Evolutionary conservation across 1,284 basidiomycete species (phyloP).

Genomic region (Malassezia restricta): DNA sequence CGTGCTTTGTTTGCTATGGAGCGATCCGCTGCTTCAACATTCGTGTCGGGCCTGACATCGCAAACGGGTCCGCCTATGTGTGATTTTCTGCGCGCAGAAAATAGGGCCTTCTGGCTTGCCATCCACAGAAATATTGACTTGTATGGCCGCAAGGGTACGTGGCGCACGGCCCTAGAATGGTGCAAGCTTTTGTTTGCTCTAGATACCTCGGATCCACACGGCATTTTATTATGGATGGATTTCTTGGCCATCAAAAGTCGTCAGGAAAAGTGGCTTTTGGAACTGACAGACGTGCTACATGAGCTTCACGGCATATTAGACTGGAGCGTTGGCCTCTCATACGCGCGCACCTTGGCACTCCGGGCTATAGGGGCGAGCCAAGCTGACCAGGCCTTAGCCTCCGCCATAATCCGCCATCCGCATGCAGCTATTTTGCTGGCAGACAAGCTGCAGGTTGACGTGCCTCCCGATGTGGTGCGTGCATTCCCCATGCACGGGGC

Average conservation of each 20-base stretch:
- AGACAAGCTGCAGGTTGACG: conserved; percentile 27
- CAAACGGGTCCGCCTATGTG: conserved; percentile 30
- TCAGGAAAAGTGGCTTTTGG: conserved; percentile 36
- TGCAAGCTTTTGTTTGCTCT: conserved; percentile 35
- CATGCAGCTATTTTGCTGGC: conserved; percentile 26
- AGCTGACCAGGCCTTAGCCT: conserved; percentile 23
- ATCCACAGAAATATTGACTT: conserved; percentile 37
- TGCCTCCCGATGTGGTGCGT: conserved; percentile 19
- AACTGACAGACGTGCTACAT: conserved; percentile 25
- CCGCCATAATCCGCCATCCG: conserved; percentile 35
- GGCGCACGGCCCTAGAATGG: conserved; percentile 44
- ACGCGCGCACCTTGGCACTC: conserved; percentile 30
- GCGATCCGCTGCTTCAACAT: conserved; percentile 30
- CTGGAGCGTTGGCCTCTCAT: conserved; percentile 36
- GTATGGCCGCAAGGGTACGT: conserved; percentile 36
- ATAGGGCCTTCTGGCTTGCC: conserved; percentile 40
- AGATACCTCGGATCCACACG: conserved; percentile 39
- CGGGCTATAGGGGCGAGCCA: conserved; percentile 17
- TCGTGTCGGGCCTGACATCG: conserved; percentile 30
- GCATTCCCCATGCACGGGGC: conserved; percentile 13
- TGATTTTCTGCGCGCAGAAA: conserved; percentile 37
- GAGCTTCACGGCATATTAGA: conserved; percentile 29
- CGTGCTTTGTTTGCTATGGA: conserved; percentile 41
- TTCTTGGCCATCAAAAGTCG: conserved; percentile 40
- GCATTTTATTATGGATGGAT: conserved; percentile 41